phyloP scores from a whole-genome alignment of 2,329 filamentous ascomycete genomes.

The Exophiala dermatitidis region DNA sequence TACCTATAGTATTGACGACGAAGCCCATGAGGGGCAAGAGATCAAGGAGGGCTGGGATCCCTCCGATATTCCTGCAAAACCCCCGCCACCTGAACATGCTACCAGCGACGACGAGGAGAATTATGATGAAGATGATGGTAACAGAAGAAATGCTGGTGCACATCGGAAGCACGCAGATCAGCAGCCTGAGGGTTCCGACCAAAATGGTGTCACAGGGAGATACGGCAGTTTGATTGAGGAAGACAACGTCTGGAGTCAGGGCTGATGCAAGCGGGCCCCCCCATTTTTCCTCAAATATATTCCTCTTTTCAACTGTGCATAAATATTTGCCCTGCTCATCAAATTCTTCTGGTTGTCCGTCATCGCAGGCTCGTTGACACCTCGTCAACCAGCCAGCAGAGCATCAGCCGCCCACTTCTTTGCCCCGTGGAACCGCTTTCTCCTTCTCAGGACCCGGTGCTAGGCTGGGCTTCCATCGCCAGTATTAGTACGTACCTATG shows the following conservation, averaged over 20 bases:
- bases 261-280: not conserved
- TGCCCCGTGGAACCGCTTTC: no score
- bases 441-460: no score
- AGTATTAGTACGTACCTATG: no score
- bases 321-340: no score
- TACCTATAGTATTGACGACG: slow-evolving; percentile 23
- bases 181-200: not conserved
- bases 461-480: no score
- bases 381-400: no score
- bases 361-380: no score
- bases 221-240: slow-evolving; percentile 22
- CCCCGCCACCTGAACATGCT: slow-evolving; percentile 25
- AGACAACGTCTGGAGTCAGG: slow-evolving; percentile 22
- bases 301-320: not conserved
- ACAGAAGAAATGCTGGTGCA: not conserved
- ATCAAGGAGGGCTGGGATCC: slow-evolving; percentile 27
- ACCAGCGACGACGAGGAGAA: slow-evolving; percentile 24
- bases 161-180: not conserved
- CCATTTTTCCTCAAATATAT: not conserved
- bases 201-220: slow-evolving; percentile 5
- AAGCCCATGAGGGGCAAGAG: slow-evolving; percentile 19
- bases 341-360: no score
- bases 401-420: not conserved
- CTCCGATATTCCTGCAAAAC: slow-evolving; percentile 20
- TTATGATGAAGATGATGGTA: slow-evolving; percentile 8